phyloP scores from a whole-genome alignment of 805 yeast species.

The Kuraishia piskuri region DNA sequence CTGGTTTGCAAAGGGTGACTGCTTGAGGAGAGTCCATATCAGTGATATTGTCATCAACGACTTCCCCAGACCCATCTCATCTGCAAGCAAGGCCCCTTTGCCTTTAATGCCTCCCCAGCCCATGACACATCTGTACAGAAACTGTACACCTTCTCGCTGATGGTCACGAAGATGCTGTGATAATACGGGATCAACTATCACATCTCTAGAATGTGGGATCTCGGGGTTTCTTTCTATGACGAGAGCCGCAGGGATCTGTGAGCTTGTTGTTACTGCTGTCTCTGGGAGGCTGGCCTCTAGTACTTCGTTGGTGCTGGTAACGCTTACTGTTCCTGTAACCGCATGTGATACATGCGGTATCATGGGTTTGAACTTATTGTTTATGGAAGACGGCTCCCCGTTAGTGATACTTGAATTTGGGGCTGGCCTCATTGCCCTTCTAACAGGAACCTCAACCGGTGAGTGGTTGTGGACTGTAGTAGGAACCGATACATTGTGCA shows the following conservation, averaged over 20 bases:
- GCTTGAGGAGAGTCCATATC: slow-evolving; percentile 75
- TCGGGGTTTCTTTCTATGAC: slow-evolving; percentile 26
- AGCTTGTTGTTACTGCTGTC: neutral
- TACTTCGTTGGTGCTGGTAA: neutral
- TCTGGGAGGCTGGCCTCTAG: slow-evolving; percentile 9
- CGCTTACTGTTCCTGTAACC: neutral
- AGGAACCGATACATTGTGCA: neutral
- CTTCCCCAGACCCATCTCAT: slow-evolving; percentile 95
- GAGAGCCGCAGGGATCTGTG: slow-evolving; percentile 18
- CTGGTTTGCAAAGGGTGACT: slow-evolving; percentile 38
- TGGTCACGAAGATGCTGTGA: slow-evolving; percentile 61
- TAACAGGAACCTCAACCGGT: neutral
- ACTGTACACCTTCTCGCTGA: slow-evolving; percentile 77
- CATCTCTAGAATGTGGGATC: slow-evolving; percentile 21
- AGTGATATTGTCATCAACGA: slow-evolving; percentile 80
- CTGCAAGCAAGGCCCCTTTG: slow-evolving; percentile 80
- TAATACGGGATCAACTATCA: slow-evolving; percentile 53
- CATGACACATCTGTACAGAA: slow-evolving; percentile 77
- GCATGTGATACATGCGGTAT: neutral
- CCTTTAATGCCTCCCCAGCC: slow-evolving; percentile 53
- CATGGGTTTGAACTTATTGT: slow-evolving; percentile 3
- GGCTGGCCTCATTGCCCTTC: neutral
- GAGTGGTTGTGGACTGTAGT: neutral
- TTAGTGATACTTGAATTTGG: neutral
- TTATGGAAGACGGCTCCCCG: neutral